Evolutionary conservation across 768 basidiomycete species (phyloP).

Genomic region (Chalciporus chontae): DNA sequence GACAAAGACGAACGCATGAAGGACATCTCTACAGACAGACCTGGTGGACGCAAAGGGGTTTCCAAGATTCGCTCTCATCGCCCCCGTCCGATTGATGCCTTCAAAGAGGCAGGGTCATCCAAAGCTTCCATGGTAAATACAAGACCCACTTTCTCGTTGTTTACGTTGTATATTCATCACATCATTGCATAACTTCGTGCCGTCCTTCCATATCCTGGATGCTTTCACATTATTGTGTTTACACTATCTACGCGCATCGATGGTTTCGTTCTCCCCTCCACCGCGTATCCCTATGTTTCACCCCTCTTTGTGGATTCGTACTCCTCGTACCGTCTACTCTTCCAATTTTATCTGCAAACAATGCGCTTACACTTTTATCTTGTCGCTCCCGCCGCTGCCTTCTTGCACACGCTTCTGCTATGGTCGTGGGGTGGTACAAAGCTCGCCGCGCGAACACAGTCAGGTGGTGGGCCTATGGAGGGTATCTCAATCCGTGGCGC

Average conservation of each 20-base stretch:
- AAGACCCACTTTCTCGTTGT: slow-evolving; percentile 28
- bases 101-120: slow-evolving; percentile 49
- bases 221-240: slow-evolving; percentile 16
- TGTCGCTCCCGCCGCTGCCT: slow-evolving; percentile 26
- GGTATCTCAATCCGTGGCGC: slow-evolving; percentile 67
- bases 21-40: slow-evolving; percentile 58
- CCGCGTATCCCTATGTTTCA: slow-evolving; percentile 9
- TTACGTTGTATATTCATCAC: slow-evolving; percentile 26
- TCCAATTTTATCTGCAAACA: slow-evolving; percentile 21
- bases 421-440: slow-evolving; percentile 26
- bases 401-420: slow-evolving; percentile 19
- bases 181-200: slow-evolving; percentile 23
- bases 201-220: slow-evolving; percentile 12
- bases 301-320: slow-evolving; percentile 7
- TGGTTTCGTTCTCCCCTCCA: slow-evolving; percentile 11
- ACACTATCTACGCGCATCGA: slow-evolving; percentile 13
- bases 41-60: slow-evolving; percentile 70
- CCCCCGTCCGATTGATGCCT: slow-evolving; percentile 54
- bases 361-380: slow-evolving; percentile 37
- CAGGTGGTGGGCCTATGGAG: slow-evolving; percentile 39
- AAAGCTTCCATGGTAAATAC: slow-evolving; percentile 69
- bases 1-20: slow-evolving; percentile 76
- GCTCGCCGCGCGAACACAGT: slow-evolving; percentile 40
- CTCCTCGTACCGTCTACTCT: slow-evolving; percentile 6
- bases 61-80: slow-evolving; percentile 60